phyloP scores from a whole-genome alignment of 371 early-diverging fungal species.

The Syncephalastrum contaminatum region DNA sequence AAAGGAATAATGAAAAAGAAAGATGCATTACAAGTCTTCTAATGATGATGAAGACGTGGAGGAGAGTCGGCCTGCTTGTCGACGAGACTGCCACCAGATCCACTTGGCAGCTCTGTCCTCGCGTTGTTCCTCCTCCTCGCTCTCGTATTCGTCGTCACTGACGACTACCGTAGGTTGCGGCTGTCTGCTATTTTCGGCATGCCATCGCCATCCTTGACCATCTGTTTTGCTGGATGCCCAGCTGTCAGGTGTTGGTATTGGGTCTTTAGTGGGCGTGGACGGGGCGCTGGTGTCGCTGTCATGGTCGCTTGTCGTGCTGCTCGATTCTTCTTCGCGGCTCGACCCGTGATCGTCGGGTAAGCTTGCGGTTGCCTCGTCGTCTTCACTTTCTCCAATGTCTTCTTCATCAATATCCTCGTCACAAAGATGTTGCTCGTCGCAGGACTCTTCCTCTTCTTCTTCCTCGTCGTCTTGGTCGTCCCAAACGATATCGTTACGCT shows the following conservation, averaged over 20 bases:
- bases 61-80: slow-evolving; percentile 1
- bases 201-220: slow-evolving; percentile 9
- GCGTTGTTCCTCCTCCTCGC: slow-evolving; percentile 13
- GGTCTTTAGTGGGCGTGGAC: slow-evolving; percentile 19
- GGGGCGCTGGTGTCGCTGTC: slow-evolving; percentile 20
- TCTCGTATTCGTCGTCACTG: slow-evolving; percentile 10
- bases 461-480: slow-evolving; percentile 20
- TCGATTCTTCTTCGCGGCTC: slow-evolving; percentile 1
- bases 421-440: slow-evolving; percentile 13
- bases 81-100: slow-evolving; percentile 19
- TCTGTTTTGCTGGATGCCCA: background rate
- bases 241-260: slow-evolving; percentile 3
- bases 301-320: slow-evolving; percentile 14
- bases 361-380: background rate
- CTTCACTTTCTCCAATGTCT: slow-evolving; percentile 2
- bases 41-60: slow-evolving; percentile 2
- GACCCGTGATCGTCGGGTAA: background rate
- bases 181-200: background rate
- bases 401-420: slow-evolving; percentile 18
- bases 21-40: no score
- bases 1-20: no score
- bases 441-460: slow-evolving; percentile 12
- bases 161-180: no score
- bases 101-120: slow-evolving; percentile 18
- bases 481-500: slow-evolving; percentile 22